Evolutionary conservation across 306 rosid species (phyloP), one percentile per base, ranked within the genome.

Genomic region (Trifolium pratense): DNA sequence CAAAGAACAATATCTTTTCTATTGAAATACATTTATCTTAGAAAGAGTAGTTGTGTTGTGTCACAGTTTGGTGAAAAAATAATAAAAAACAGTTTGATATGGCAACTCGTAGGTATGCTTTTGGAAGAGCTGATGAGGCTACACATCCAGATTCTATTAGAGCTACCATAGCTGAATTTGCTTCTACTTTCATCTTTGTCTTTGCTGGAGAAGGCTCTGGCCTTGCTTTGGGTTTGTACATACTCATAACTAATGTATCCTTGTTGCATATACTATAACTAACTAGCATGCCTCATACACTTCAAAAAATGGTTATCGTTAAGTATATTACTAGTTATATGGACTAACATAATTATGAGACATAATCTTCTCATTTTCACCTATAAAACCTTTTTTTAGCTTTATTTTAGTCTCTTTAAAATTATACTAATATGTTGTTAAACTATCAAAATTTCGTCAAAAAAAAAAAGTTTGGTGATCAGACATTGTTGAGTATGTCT

Each of bases 141-240:
- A 89, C 90, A 6, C 93, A 91, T 72, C 99, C 99, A 0, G 99
- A 94, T 73, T 88, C 99, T 83, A 75, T 94, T 68, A 86, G 99
- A 80, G 99, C 97, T 15, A 37, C 96, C 61, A 63, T 94, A 51
- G 96, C 96, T 53, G 99, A 94, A 84, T 89, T 94, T 62, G 68
- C 86, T 8, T 84, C 99, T 37, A 94, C 96, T 66, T 76, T 85
- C 84, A 84, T 94, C 84, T 94, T 89, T 68, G 99, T 94, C 62
- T 94, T 94, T 65, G 95, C 96, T 14, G 97, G 92, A 60, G 96
- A 91, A 89, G 99, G 99, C 90, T 88, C 95, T n/a, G 43, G 89
- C 64, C 97, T 94, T 20, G 96, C 95, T 56, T 84, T 91, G 29
- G 91, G 99, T 88, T 59, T 18, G 82, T 32, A 5, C 31, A 9